Evolutionary conservation across 1,284 basidiomycete species (phyloP).

Genomic region (Ustilago bromivora): DNA sequence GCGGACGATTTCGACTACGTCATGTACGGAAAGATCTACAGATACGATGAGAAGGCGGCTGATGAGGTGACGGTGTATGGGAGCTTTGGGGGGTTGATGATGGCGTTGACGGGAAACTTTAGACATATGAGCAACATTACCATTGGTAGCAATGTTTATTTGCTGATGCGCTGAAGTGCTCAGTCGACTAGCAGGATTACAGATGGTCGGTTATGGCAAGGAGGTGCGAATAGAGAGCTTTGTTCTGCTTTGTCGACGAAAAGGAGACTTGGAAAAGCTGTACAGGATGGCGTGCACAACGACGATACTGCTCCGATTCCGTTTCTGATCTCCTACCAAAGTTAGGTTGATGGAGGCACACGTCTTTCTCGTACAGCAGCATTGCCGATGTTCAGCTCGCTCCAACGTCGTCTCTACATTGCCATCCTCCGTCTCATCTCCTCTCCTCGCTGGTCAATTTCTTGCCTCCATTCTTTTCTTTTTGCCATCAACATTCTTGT

Average conservation of each 20-base stretch:
- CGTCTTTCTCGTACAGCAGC: too few species aligned
- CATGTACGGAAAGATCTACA: constrained; percentile 99
- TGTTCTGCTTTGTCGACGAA: too few species aligned
- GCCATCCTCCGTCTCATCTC: too few species aligned
- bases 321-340: too few species aligned
- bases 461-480: constrained; percentile 5
- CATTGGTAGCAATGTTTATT: constrained; percentile 90
- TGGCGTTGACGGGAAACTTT: constrained; percentile 92
- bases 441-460: neutral
- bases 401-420: too few species aligned
- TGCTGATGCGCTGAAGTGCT: constrained; percentile 77
- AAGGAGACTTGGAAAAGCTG: too few species aligned
- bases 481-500: constrained; percentile 4
- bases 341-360: too few species aligned
- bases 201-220: too few species aligned
- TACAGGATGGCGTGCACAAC: too few species aligned
- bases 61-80: constrained; percentile 92
- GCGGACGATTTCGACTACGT: constrained; percentile 99
- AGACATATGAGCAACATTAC: constrained; percentile 92
- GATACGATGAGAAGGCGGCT: constrained; percentile 87
- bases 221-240: too few species aligned
- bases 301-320: too few species aligned
- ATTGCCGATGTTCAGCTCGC: too few species aligned
- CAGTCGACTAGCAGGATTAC: neutral
- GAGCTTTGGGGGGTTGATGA: constrained; percentile 94